Conservation (phyloP, 73 alveolate genomes). For the Stentor roeselii region DNA sequence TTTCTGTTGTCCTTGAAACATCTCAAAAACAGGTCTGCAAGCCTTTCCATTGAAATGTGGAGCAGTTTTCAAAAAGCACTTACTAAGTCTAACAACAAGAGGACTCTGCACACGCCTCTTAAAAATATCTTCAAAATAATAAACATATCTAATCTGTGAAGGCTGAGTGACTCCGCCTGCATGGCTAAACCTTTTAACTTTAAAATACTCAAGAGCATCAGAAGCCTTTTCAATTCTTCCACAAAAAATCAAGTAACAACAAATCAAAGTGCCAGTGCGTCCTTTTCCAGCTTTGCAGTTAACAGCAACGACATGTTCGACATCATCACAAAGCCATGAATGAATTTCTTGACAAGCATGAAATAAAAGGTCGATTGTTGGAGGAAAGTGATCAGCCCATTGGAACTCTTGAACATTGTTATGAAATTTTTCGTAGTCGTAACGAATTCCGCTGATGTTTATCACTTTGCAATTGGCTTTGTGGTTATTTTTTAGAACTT, state of each 20-base stretch:
- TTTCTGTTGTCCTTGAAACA: neutral
- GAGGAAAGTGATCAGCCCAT: conserved; percentile 28
- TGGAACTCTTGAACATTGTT: conserved; percentile 23
- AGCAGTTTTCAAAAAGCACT: neutral
- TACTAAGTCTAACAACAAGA: neutral
- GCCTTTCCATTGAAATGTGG: neutral
- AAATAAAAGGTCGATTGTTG: conserved; percentile 27
- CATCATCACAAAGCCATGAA: conserved; percentile 2
- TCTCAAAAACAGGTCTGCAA: conserved; percentile 13
- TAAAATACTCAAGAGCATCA: conserved; percentile 78
- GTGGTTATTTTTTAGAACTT: conserved; percentile 18
- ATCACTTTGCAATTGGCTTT: neutral
- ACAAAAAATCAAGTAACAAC: conserved; percentile 75
- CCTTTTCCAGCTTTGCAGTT: conserved; percentile 97
- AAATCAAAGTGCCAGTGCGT: conserved; percentile 87
- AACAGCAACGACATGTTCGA: conserved; percentile 70
- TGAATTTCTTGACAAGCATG: conserved; percentile 20
- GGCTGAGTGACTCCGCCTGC: conserved; percentile 87
- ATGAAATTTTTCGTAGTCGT: conserved; percentile 24
- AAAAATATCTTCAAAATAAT: conserved; percentile 59
- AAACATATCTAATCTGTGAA: conserved; percentile 74
- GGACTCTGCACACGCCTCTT: conserved; percentile 29
- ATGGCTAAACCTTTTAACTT: conserved; percentile 73
- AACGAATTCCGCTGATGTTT: conserved; percentile 17
- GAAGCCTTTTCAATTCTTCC: conserved; percentile 58